Evolutionary conservation across 345 rosid species (phyloP).

Genomic region (Populus simonii): DNA sequence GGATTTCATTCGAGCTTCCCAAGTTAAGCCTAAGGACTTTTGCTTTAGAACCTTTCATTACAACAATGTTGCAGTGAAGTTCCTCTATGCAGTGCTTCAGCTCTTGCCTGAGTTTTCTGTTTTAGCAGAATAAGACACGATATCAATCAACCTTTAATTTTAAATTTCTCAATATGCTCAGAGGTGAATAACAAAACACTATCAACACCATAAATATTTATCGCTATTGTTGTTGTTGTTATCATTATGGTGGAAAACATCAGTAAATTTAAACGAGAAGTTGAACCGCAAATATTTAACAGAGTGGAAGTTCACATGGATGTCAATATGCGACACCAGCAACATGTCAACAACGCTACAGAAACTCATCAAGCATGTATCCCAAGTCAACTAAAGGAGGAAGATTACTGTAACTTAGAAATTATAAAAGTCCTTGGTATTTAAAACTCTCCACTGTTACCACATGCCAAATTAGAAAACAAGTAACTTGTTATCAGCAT

Average conservation of each 20-base stretch:
- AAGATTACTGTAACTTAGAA: background rate
- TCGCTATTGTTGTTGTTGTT: background rate
- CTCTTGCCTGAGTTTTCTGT: conserved; percentile 67
- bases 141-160: background rate
- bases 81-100: conserved; percentile 61
- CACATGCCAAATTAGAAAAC: background rate
- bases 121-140: conserved; percentile 19
- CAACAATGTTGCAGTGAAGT: conserved; percentile 62
- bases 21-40: conserved; percentile 67
- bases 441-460: background rate
- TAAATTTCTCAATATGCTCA: background rate
- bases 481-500: background rate
- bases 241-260: background rate
- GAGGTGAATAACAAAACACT: background rate
- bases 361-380: background rate
- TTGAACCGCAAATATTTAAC: background rate
- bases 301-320: background rate
- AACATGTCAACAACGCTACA: background rate
- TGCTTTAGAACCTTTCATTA: conserved; percentile 58
- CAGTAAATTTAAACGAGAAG: background rate
- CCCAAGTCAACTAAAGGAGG: background rate
- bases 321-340: background rate
- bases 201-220: background rate
- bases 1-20: conserved; percentile 42
- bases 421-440: background rate